Conservation (phyloP, 306 rosid genomes). For the Abrus pulchellus region DNA sequence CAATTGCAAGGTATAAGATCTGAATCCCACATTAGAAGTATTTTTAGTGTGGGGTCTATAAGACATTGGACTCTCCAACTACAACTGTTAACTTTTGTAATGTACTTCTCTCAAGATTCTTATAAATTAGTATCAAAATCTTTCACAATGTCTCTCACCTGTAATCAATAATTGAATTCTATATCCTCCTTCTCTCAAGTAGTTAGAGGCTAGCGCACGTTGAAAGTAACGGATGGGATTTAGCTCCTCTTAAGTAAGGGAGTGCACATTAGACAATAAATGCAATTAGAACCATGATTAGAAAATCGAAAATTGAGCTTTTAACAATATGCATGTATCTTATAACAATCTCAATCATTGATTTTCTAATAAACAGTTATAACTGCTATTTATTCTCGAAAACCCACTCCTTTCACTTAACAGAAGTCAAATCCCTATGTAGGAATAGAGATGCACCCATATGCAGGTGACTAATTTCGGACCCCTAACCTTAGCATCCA, state of each 20-base stretch:
- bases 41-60: too few relatives aligned
- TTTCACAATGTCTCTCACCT: too few relatives aligned
- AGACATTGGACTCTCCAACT: too few relatives aligned
- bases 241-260: neutral
- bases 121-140: too few relatives aligned
- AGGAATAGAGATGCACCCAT: neutral
- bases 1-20: constrained; percentile 4
- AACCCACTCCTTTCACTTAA: neutral
- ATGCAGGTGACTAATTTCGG: constrained; percentile 3
- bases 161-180: neutral
- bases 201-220: neutral
- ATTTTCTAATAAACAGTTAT: neutral
- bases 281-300: neutral
- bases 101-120: too few relatives aligned
- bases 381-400: neutral
- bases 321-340: neutral
- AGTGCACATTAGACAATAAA: too few relatives aligned
- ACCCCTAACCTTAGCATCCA: constrained; percentile 37
- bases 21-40: neutral
- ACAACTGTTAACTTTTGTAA: too few relatives aligned
- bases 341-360: neutral
- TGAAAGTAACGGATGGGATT: neutral
- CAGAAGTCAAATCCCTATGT: neutral
- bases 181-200: neutral
- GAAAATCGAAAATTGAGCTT: neutral